A percentile compares a stretch with the other conserved stretches of the same genome.
Evolutionary conservation across 2,329 filamentous ascomycete species (phyloP).

Genomic region (Fusarium devonianum): DNA sequence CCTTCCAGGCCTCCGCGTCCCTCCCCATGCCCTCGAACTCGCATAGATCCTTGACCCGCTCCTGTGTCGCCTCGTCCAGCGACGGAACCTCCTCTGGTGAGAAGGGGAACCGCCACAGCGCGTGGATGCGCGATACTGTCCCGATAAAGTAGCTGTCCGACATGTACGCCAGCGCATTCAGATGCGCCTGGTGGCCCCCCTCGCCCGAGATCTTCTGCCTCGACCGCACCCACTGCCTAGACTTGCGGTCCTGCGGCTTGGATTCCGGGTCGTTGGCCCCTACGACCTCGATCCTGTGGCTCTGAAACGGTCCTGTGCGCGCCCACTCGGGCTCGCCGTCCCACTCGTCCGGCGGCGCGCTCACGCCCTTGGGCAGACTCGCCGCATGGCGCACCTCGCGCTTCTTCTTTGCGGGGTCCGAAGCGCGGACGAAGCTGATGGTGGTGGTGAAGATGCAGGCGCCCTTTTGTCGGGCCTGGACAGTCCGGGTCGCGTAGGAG

Average conservation of each 20-base stretch:
- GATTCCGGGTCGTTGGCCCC: conserved; percentile 49
- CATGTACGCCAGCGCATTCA: conserved; percentile 91
- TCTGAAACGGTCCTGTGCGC: conserved; percentile 59
- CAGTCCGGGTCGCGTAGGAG: conserved; percentile 89
- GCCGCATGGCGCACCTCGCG: conserved; percentile 73
- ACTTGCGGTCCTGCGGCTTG: conserved; percentile 70
- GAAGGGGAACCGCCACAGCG: conserved; percentile 76
- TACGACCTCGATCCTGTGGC: conserved; percentile 52
- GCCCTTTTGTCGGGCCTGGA: conserved; percentile 91
- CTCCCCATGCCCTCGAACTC: conserved; percentile 52
- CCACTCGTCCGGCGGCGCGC: conserved; percentile 48
- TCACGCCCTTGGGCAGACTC: conserved; percentile 59
- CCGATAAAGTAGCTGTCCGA: conserved; percentile 93
- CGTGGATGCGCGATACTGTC: conserved; percentile 82
- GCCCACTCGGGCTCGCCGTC: conserved; percentile 59
- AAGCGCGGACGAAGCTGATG: conserved; percentile 81
- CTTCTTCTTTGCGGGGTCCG: conserved; percentile 58
- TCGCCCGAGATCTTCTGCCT: conserved; percentile 74
- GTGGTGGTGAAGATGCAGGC: conserved; percentile 95
- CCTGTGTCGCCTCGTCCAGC: conserved; percentile 52
- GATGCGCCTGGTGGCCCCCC: conserved; percentile 80
- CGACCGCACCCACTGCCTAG: conserved; percentile 77
- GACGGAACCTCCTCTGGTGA: conserved; percentile 61
- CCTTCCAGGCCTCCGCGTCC: conserved; percentile 56
- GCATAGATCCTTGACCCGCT: conserved; percentile 49